These are phyloP conservation scores for Hymenochaete sp. DNA, from an alignment of 1,284 basidiomycete genomes.

Conservation along the genomic window DNA sequence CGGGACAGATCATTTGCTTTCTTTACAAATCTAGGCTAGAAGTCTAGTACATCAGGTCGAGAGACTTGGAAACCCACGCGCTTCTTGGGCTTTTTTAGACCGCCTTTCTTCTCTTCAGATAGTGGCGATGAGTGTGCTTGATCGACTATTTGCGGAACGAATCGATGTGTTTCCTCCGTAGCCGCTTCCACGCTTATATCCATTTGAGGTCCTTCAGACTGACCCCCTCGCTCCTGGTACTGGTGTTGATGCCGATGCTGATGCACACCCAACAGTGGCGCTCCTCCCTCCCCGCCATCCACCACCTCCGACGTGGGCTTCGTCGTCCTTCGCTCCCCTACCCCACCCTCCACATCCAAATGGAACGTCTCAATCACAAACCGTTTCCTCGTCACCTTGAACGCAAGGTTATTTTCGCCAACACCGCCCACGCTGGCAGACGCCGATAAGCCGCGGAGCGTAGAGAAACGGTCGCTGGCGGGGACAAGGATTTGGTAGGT, in stretches of 20 bases:
- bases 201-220: neutral
- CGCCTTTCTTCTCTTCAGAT: constrained; percentile 13
- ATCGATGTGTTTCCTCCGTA: no score
- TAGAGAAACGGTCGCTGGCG: constrained; percentile 69
- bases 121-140: neutral
- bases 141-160: no score
- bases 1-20: no score
- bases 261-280: constrained; percentile 14
- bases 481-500: constrained; percentile 58
- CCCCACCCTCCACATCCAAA: constrained; percentile 87
- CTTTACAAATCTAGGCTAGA: constrained; percentile 26
- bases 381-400: constrained; percentile 84
- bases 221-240: no score
- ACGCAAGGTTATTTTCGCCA: constrained; percentile 93
- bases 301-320: constrained; percentile 31
- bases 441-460: constrained; percentile 62
- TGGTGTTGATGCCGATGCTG: neutral
- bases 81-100: constrained; percentile 48
- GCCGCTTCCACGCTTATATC: neutral
- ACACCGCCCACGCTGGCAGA: constrained; percentile 41
- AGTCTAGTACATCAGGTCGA: constrained; percentile 55
- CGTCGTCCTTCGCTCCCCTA: constrained; percentile 74
- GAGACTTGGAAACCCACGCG: constrained; percentile 64
- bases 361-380: constrained; percentile 89
- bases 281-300: constrained; percentile 21